Conservation (phyloP, 257 asterid genomes). For the Euphrasia confusa region DNA sequence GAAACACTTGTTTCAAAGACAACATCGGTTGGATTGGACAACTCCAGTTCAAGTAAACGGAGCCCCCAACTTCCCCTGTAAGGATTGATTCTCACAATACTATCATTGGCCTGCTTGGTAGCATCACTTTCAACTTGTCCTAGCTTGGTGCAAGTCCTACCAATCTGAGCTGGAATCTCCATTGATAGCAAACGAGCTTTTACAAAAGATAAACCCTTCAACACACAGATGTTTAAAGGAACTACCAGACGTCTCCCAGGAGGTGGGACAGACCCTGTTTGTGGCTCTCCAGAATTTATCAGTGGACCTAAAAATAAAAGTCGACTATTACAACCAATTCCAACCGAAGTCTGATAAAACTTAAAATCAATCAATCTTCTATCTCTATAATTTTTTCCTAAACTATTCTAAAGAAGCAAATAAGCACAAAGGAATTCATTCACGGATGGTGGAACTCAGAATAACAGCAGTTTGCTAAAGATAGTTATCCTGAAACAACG, state of each 20-base stretch:
- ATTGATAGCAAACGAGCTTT: slow-evolving; percentile 93
- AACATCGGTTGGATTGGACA: slow-evolving; percentile 91
- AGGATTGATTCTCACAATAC: slow-evolving; percentile 89
- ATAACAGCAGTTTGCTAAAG: slow-evolving; percentile 13
- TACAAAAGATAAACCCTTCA: slow-evolving; percentile 79
- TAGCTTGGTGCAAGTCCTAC: slow-evolving; percentile 47
- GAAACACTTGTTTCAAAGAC: slow-evolving; percentile 91
- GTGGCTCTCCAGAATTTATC: slow-evolving; percentile 39
- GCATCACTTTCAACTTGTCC: slow-evolving; percentile 33
- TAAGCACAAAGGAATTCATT: not conserved
- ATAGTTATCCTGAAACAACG: slow-evolving; percentile 12
- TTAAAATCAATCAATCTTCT: too few species aligned
- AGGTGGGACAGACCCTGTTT: slow-evolving; percentile 46
- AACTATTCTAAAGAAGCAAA: slow-evolving; percentile 9
- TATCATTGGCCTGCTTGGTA: slow-evolving; percentile 45
- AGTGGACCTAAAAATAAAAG: slow-evolving; percentile 48
- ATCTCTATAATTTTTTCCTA: too few species aligned
- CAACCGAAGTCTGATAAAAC: slow-evolving; percentile 3
- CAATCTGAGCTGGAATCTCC: slow-evolving; percentile 98
- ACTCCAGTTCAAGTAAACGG: slow-evolving; percentile 89
- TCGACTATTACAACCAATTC: slow-evolving; percentile 21
- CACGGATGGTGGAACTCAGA: not conserved
- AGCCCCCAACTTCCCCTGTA: slow-evolving; percentile 99
- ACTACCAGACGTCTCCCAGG: slow-evolving; percentile 91
- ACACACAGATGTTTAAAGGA: slow-evolving; percentile 80